Conservation (phyloP, 495 filamentous ascomycete genomes). For the Chaetomium cochliodes region DNA sequence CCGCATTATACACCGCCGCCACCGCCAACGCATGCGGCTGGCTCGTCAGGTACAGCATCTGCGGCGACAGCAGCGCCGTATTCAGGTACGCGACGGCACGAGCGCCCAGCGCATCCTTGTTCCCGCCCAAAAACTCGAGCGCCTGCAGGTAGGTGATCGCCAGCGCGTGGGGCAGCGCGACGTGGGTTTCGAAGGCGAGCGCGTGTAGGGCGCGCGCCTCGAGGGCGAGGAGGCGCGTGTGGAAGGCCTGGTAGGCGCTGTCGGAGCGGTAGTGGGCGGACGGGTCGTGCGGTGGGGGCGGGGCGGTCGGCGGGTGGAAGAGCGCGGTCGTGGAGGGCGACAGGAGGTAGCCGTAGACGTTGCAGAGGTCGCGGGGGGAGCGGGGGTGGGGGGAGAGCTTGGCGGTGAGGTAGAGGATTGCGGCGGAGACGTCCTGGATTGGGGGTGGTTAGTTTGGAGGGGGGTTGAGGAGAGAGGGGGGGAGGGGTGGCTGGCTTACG, state of each 20-base stretch:
- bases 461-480: neutral
- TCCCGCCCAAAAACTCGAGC: conserved; percentile 57
- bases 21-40: conserved; percentile 84
- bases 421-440: conserved; percentile 73
- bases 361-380: conserved; percentile 73
- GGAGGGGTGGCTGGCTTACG: conserved; percentile 28
- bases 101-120: conserved; percentile 54
- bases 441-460: conserved; percentile 15
- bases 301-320: conserved; percentile 46
- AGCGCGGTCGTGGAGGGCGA: conserved; percentile 60
- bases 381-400: conserved; percentile 79
- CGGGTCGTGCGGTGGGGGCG: conserved; percentile 44
- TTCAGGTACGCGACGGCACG: conserved; percentile 73
- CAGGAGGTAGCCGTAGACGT: conserved; percentile 80
- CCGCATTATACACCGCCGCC: conserved; percentile 83
- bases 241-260: conserved; percentile 61
- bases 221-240: conserved; percentile 60
- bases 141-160: conserved; percentile 91
- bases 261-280: conserved; percentile 73
- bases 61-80: conserved; percentile 76
- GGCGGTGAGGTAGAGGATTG: conserved; percentile 74
- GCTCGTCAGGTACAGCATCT: conserved; percentile 86
- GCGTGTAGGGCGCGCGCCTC: conserved; percentile 74
- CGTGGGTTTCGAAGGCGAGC: conserved; percentile 78
- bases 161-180: conserved; percentile 81